Base-by-base conservation (phyloP, 306 rosid genomes). In the Fagus crenata region DNA sequence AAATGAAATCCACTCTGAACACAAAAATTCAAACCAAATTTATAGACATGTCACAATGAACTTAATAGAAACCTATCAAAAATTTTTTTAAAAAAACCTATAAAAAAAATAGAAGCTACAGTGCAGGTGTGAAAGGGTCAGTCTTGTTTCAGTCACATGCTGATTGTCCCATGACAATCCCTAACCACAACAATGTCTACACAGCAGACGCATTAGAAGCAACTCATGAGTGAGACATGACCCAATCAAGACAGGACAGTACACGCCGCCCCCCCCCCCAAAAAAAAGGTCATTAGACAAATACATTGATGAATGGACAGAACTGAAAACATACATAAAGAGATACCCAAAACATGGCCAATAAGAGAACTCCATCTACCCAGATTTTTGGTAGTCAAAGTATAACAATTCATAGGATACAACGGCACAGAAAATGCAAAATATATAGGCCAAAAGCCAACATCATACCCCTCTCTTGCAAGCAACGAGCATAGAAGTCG, bases 401-500 rank as follows among this genome's bases (percentile, higher is more conserved):
- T 11, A 61, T 14, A 61, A 61, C 68, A 32, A 33, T 73, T 33
- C 18, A 41, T 72, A 49, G 18, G 69, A 51, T 11, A 11, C 42
- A 72, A 46, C 69, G 67, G 60, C 42, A 83, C 49, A 36, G 7
- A 43, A 54, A 71, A 65, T 65, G 68, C 36, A 78, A 59, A 7
- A 53, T 55, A 61, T 22, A 82, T 49, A 61, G 13, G 42, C 65
- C 56, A 17, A 71, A 49, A 75, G 56, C 73, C 67, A 22, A 79
- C 15, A 75, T 15, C 87, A 82, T 94, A 94, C 98, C 98, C 97
- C 87, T 94, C 98, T 81, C 90, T 85, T 73, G 98, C 98, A 80
- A 94, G 96, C 84, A 94, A 84, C 28, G 98, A 92, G 86, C 98
- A 92, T 72, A 94, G 85, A 80, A 94, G 96, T 55, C 89, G 89